Evolutionary conservation across 2,329 filamentous ascomycete species (phyloP).

Genomic region (Zalaria sp.): DNA sequence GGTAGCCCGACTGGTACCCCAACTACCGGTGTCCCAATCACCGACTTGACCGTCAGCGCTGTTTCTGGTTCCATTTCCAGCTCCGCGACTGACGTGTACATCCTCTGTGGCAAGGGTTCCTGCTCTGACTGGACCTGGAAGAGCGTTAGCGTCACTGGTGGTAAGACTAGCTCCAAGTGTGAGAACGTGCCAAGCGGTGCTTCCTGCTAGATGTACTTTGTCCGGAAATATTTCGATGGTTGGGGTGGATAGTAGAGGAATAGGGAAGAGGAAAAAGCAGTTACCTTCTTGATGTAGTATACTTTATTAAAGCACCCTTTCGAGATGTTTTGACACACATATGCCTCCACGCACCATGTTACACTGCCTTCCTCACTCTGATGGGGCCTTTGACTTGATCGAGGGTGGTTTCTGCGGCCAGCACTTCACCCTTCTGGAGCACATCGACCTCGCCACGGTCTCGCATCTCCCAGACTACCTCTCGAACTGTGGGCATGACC

Average conservation of each 20-base stretch:
- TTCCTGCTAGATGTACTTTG: conserved; percentile 13
- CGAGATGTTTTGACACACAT: too few relatives aligned
- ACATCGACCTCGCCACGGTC: conserved; percentile 30
- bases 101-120: conserved; percentile 37
- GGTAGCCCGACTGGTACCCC: conserved; percentile 30
- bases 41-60: conserved; percentile 29
- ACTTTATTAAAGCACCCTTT: too few relatives aligned
- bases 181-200: conserved; percentile 23
- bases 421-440: conserved; percentile 31
- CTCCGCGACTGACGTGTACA: conserved; percentile 28
- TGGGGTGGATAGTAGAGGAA: too few relatives aligned
- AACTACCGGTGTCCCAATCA: conserved; percentile 38
- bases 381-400: conserved; percentile 33
- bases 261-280: too few relatives aligned
- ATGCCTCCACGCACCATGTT: neutral
- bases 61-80: conserved; percentile 30
- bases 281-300: too few relatives aligned
- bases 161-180: conserved; percentile 29
- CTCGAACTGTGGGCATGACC: conserved; percentile 30
- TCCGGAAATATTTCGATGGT: too few relatives aligned
- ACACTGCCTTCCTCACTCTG: conserved; percentile 20
- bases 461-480: conserved; percentile 27
- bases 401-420: conserved; percentile 17
- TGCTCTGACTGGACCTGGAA: conserved; percentile 41
- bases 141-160: conserved; percentile 35